Evolutionary conservation across 106 monocot species (phyloP).

Genomic region (Narthecium ossifragum): DNA sequence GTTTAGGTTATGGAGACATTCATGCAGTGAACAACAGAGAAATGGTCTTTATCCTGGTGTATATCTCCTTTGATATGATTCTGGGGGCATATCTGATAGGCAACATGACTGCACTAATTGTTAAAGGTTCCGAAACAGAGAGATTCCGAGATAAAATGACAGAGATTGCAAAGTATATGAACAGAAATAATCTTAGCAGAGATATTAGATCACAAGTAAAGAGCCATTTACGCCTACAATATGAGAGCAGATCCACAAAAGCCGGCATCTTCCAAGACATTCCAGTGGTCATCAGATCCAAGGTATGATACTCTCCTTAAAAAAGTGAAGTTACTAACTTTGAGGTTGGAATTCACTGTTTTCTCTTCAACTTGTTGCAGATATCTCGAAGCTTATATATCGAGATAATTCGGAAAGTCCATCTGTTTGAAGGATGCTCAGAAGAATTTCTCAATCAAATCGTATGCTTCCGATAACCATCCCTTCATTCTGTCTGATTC

Average conservation of each 20-base stretch:
- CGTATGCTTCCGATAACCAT: too few relatives aligned
- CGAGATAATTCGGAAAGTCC: constrained; percentile 58
- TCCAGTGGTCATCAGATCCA: constrained; percentile 79
- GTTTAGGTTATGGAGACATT: constrained; percentile 93
- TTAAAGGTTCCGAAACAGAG: constrained; percentile 94
- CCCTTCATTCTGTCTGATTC: neutral
- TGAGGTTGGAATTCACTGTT: neutral
- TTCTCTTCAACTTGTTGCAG: constrained; percentile 35
- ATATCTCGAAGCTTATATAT: constrained; percentile 79
- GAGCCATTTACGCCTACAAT: constrained; percentile 76
- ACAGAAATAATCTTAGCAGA: constrained; percentile 70
- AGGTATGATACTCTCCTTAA: too few relatives aligned
- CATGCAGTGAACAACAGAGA: constrained; percentile 85
- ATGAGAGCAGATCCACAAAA: constrained; percentile 85
- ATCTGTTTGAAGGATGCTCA: constrained; percentile 82
- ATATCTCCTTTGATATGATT: constrained; percentile 94
- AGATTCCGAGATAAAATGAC: constrained; percentile 92
- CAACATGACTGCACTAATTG: constrained; percentile 93
- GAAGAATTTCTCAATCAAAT: constrained; percentile 90
- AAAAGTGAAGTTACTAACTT: too few relatives aligned
- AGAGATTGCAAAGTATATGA: constrained; percentile 82
- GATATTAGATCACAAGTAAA: constrained; percentile 77
- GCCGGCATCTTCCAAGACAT: constrained; percentile 76
- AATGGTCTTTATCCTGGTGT: constrained; percentile 93
- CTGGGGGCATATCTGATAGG: constrained; percentile 91